Base-by-base conservation (phyloP, 352 stramenopile species). In the Peronosclerospora sorghi region DNA sequence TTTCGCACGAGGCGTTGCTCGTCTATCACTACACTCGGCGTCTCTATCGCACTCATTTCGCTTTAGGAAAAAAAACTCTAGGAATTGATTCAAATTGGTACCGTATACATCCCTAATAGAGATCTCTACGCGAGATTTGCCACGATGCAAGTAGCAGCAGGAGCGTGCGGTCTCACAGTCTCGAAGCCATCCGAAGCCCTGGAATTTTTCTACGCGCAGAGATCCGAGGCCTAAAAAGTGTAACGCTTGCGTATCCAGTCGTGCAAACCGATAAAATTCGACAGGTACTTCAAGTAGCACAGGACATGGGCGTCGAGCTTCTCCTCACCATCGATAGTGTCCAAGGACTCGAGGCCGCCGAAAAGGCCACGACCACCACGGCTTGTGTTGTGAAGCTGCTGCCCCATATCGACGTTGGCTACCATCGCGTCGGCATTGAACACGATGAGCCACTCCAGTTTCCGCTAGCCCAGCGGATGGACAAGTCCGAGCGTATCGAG, bases 371-470 rank as follows among this genome's bases (percentile, higher is more conserved):
- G 10, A 56, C 61, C 14, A 40, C 57, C 35, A 65, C 53, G 45
- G 61, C 68, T 35, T 72, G 60, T 46, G 48, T 27, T 4, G 43
- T 79, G 15, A 68, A 68, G 13, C 54, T 84, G 28, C 58, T 88
- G 42, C 51, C 85, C 32, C 73, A 88, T 32, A 71, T 88, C 17
- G 75, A 84, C 30, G 70, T 84, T 0, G 75, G 75, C 23, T 88
- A 88, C 37, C 72, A 87, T 50, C 75, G 75, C 17, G 75, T 85
- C 19, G 75, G 72, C 1, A 46, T 87, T 14, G 75, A 85, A 32
- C 62, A 81, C 35, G 41, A 59, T 21, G 70, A 85, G 20, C 60
- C 68, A 8, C 56, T 53, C 8, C 54, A 85, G 27, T 53, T 74
- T 5, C 51, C 64, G 45, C 61, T 85, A 28, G 72, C 70, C 5